Evolutionary conservation across 2,329 filamentous ascomycete genomes (phyloP).

Genomic region (Ceratocystis huliohia): DNA sequence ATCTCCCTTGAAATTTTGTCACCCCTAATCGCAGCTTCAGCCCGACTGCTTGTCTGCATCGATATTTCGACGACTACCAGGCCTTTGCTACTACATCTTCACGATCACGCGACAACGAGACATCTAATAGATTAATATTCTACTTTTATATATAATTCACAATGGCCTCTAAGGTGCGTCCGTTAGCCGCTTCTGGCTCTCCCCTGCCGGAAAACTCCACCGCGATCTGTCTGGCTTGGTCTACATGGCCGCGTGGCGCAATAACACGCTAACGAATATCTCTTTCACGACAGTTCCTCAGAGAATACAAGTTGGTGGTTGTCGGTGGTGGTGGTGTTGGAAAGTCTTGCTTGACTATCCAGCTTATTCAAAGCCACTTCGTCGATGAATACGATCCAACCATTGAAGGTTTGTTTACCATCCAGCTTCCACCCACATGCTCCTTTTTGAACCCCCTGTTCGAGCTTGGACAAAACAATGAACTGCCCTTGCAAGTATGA

Average conservation of each 20-base stretch:
- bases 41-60: background rate
- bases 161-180: slow-evolving; percentile 34
- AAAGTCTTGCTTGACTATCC: slow-evolving; percentile 98
- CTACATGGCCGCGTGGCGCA: background rate
- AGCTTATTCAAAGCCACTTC: slow-evolving; percentile 91
- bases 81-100: background rate
- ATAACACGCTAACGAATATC: slow-evolving; percentile 7
- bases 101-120: slow-evolving; percentile 5
- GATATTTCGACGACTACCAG: background rate
- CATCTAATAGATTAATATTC: slow-evolving; percentile 9
- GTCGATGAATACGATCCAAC: slow-evolving; percentile 99
- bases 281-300: slow-evolving; percentile 49
- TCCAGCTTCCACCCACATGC: slow-evolving; percentile 14
- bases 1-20: slow-evolving; percentile 14
- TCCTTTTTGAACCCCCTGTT: slow-evolving; percentile 1
- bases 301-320: slow-evolving; percentile 93
- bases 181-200: slow-evolving; percentile 20
- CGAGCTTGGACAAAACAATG: background rate
- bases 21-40: slow-evolving; percentile 9
- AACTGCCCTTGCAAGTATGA: background rate
- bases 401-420: slow-evolving; percentile 66
- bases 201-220: background rate
- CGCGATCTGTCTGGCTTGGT: background rate
- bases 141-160: slow-evolving; percentile 22
- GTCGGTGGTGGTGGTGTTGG: slow-evolving; percentile 96